phyloP scores from a whole-genome alignment of 768 basidiomycete species.

The Suillus ampliporus region DNA sequence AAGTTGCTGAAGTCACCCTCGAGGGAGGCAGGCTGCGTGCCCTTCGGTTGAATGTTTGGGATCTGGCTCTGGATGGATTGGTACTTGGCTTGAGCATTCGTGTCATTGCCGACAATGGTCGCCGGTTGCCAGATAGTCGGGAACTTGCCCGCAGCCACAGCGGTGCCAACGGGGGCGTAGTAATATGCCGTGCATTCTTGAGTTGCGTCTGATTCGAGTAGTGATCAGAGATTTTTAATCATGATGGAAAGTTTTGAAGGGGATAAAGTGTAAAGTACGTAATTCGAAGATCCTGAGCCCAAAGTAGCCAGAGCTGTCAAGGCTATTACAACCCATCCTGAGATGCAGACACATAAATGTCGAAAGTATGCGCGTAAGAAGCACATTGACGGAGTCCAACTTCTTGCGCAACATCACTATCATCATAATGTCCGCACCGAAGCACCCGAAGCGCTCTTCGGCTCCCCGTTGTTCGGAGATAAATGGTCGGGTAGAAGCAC shows the following conservation, averaged over 20 bases:
- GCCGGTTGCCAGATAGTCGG: slow-evolving; percentile 53
- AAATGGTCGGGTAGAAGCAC: background rate
- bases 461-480: background rate
- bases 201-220: slow-evolving; percentile 32
- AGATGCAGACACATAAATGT: background rate
- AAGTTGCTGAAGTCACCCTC: slow-evolving; percentile 38
- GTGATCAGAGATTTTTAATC: background rate
- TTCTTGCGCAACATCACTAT: background rate
- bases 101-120: slow-evolving; percentile 47
- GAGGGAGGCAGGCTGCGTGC: slow-evolving; percentile 26
- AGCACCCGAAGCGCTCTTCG: background rate
- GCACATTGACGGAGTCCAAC: background rate
- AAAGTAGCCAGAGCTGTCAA: background rate
- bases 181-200: slow-evolving; percentile 51
- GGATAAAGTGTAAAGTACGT: background rate
- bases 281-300: background rate
- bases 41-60: slow-evolving; percentile 54
- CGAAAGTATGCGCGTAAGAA: too few relatives aligned
- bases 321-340: background rate
- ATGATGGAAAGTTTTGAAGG: background rate
- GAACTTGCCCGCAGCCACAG: slow-evolving; percentile 38
- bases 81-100: slow-evolving; percentile 50
- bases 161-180: slow-evolving; percentile 42
- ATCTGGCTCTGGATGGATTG: slow-evolving; percentile 46
- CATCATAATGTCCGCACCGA: background rate